Evolutionary conservation across 768 basidiomycete species (phyloP).

Genomic region (Suillus discolor): DNA sequence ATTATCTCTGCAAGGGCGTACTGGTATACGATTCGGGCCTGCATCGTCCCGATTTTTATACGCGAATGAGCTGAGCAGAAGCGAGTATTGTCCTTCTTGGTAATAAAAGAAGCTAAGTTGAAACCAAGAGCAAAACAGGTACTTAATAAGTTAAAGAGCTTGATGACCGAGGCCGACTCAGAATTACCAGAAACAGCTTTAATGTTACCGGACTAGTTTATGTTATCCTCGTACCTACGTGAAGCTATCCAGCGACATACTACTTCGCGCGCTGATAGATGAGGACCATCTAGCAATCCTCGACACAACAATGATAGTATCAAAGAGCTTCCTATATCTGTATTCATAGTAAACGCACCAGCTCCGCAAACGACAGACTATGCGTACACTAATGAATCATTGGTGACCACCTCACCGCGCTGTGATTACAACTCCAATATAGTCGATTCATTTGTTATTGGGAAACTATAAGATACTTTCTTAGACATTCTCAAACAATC

Average conservation of each 20-base stretch:
- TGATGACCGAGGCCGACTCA: conserved; percentile 1
- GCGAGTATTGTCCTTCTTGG: background rate
- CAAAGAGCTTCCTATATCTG: background rate
- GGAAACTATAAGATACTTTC: background rate
- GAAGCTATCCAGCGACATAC: background rate
- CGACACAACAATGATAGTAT: background rate
- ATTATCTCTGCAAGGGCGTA: background rate
- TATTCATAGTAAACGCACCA: background rate
- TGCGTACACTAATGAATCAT: background rate
- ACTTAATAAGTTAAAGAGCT: background rate
- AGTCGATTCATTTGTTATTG: background rate
- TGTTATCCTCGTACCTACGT: background rate
- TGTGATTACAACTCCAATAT: background rate
- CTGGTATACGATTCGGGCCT: background rate
- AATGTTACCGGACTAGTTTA: background rate
- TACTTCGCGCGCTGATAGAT: background rate
- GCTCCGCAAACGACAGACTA: background rate
- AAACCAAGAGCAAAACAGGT: background rate
- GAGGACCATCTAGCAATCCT: background rate
- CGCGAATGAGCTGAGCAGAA: background rate
- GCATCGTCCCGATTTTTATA: background rate
- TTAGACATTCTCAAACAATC: background rate
- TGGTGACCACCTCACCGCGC: background rate
- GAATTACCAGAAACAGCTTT: background rate
- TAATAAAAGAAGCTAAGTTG: background rate